A percentile compares a stretch with the other conserved stretches of the same genome.
phyloP scores from a whole-genome alignment of 352 stramenopile genomes.

The Globisporangium splendens region DNA sequence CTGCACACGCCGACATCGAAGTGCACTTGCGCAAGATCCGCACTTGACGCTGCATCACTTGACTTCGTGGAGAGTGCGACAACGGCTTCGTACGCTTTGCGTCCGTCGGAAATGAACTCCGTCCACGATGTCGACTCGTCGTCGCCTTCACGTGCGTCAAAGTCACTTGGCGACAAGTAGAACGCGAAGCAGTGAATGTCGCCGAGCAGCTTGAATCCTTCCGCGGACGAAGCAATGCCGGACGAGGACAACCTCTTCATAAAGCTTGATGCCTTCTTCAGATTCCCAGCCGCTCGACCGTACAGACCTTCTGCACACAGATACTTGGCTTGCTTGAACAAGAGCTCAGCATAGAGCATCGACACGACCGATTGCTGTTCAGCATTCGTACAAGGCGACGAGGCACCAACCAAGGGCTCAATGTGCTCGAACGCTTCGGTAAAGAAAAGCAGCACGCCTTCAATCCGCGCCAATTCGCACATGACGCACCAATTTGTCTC shows the following conservation, averaged over 20 bases:
- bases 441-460: slow-evolving; percentile 65
- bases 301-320: slow-evolving; percentile 75
- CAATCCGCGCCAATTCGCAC: slow-evolving; percentile 77
- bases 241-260: slow-evolving; percentile 31
- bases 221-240: slow-evolving; percentile 22
- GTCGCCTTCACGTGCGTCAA: slow-evolving; percentile 10
- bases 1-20: slow-evolving; percentile 73
- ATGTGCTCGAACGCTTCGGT: slow-evolving; percentile 69
- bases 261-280: slow-evolving; percentile 57
- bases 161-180: slow-evolving; percentile 70
- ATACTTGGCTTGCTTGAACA: slow-evolving; percentile 78
- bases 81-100: slow-evolving; percentile 51
- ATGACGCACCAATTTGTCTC: slow-evolving; percentile 64
- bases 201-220: slow-evolving; percentile 66
- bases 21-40: slow-evolving; percentile 33
- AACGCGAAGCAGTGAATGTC: slow-evolving; percentile 84
- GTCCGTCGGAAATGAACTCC: slow-evolving; percentile 51
- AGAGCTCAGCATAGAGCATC: slow-evolving; percentile 61
- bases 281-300: slow-evolving; percentile 52
- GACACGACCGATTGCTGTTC: slow-evolving; percentile 32
- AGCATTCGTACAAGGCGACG: background rate
- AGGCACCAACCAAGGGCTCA: slow-evolving; percentile 29
- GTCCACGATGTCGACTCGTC: slow-evolving; percentile 30
- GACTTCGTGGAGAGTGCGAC: slow-evolving; percentile 15
- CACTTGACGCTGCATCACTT: slow-evolving; percentile 3